These are phyloP conservation scores for Baorangia bicolor DNA, from an alignment of 768 basidiomycete genomes.

Conservation along the genomic window DNA sequence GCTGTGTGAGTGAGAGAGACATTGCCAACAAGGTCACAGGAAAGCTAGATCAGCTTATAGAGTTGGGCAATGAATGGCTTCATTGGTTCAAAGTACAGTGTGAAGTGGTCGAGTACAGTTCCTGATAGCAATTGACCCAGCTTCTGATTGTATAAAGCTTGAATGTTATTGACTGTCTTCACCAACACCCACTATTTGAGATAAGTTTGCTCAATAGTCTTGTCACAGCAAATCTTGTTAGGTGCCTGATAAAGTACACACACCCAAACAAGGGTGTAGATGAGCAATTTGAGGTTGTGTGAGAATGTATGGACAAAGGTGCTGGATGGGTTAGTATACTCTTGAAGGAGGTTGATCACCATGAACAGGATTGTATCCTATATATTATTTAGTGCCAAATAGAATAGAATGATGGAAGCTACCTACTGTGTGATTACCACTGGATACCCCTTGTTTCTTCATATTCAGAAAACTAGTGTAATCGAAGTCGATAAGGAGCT, in stretches of 20 bases:
- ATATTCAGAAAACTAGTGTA: not conserved
- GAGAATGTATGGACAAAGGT: not conserved
- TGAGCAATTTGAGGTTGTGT: not conserved
- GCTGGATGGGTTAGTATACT: not conserved
- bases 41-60: not conserved
- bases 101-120: not conserved
- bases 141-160: not conserved
- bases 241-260: not conserved
- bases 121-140: not conserved
- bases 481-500: not conserved
- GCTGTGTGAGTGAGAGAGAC: not conserved
- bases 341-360: not conserved
- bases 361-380: not conserved
- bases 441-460: not conserved
- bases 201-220: not conserved
- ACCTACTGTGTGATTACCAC: not conserved
- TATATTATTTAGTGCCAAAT: not conserved
- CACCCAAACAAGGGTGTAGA: not conserved
- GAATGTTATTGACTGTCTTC: not conserved
- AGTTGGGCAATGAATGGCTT: not conserved
- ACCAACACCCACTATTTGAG: not conserved
- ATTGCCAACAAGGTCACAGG: not conserved
- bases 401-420: not conserved
- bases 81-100: not conserved
- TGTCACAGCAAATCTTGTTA: not conserved